Evolutionary conservation across 1,284 basidiomycete genomes (phyloP), one percentile per base, ranked within the genome.

Genomic region (Fomes fomentarius): DNA sequence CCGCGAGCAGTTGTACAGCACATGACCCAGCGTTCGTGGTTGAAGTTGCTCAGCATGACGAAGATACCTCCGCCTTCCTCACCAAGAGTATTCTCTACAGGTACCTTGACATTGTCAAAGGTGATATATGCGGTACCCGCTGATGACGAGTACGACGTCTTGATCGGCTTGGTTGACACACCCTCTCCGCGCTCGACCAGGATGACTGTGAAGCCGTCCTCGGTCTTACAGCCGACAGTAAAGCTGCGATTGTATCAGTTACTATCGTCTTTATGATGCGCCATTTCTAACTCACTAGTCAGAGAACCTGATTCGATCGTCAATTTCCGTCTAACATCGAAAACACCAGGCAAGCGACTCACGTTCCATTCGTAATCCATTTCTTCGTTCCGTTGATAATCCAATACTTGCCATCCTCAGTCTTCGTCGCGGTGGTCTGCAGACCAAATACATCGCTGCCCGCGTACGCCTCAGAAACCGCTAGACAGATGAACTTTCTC

Each of bases 361-460:
- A 82, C 78, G 76, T 79, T 68, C 91, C 93, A 64, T 95, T 92
- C 33, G 91, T 91, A 67, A 93, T 94, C 91, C 91, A 94, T 74
- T 84, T 85, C 73, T 82, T 90, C 42, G 82, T 84, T 26, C 93
- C 94, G 62, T 93, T 93, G 61, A 96, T 85, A 52, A 92, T 86
- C 89, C 90, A 93, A 64, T 85, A 74, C 64, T 87, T 91, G 33
- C 93, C 94, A 66, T 96, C 94, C 56, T 89, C 84, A 33, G 82
- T 87, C 71, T 94, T 91, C 43, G 78, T 83, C 9, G 96, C 96
- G 4, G 85, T 90, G 9, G 91, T 94, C 68, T 87, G 82, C 47
- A 94, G 72, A 22, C 91, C 89, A 67, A 87, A 82, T 22, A 98
- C 93, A 67, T 96, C 94, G 59, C 90, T 93, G 5, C 95, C 95